These are phyloP conservation scores for Sarcocystis neurona DNA, from an alignment of 169 alveolate species.

Conservation along the genomic window DNA sequence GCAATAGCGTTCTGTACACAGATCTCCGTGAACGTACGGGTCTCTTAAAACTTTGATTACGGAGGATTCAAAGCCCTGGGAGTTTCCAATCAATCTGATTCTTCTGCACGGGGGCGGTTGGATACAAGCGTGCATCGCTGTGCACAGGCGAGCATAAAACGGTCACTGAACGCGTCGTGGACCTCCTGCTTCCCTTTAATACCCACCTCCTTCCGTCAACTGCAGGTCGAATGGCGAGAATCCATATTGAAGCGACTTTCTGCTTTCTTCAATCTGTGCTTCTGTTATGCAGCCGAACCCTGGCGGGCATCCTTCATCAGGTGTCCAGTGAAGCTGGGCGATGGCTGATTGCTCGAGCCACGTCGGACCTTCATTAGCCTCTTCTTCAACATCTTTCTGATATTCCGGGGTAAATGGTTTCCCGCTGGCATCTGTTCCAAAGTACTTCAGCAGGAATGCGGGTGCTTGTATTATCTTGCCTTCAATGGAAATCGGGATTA, in stretches of 20 bases:
- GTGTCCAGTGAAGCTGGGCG: slow-evolving; percentile 6
- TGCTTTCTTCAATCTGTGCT: not conserved
- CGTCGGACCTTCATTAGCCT: not conserved
- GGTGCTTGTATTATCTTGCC: not conserved
- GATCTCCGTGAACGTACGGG: no score
- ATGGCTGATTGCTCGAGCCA: not conserved
- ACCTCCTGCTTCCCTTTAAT: no score
- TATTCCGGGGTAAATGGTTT: not conserved
- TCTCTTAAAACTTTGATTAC: no score
- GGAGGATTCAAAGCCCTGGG: no score
- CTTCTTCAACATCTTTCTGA: not conserved
- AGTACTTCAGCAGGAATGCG: not conserved
- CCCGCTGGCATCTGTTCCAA: not conserved
- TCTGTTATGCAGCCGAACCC: not conserved
- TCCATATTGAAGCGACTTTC: not conserved
- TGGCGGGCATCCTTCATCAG: not conserved
- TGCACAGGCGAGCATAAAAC: no score
- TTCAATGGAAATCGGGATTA: not conserved
- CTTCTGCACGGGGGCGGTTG: no score
- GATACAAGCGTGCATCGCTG: no score
- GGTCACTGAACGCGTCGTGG: no score
- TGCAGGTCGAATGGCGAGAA: not conserved
- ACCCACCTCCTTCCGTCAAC: no score
- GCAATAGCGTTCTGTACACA: no score
- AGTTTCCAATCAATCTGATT: no score